Evolutionary conservation across 345 rosid species (phyloP).

Genomic region (Pistacia atlantica): DNA sequence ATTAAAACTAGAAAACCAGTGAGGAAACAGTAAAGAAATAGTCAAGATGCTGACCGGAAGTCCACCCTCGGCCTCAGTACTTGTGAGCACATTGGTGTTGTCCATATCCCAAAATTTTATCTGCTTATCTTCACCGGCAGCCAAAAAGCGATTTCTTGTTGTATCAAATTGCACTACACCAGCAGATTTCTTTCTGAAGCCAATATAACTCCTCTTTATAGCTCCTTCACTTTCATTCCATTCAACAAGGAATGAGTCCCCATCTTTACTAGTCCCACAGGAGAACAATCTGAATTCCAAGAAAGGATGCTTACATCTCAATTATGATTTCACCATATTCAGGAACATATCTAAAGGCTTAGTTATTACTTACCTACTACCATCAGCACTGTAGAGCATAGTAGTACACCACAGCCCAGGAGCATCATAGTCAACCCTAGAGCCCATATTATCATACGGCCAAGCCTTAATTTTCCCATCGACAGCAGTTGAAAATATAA

Average conservation of each 20-base stretch:
- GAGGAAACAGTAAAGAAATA: constrained; percentile 8
- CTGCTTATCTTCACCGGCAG: constrained; percentile 68
- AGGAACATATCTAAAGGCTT: background rate
- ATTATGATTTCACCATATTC: background rate
- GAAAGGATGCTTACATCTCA: constrained; percentile 7
- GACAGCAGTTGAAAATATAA: constrained; percentile 57
- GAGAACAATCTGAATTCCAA: too few species aligned
- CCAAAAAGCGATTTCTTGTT: constrained; percentile 62
- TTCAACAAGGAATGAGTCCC: constrained; percentile 73
- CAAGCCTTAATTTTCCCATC: constrained; percentile 84
- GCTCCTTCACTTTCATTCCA: constrained; percentile 87
- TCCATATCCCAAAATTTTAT: constrained; percentile 84
- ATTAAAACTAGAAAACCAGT: background rate
- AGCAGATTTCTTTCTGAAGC: constrained; percentile 61
- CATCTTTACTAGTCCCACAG: constrained; percentile 49
- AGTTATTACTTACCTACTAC: constrained; percentile 20
- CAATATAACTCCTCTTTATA: constrained; percentile 58
- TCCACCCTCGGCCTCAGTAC: constrained; percentile 73
- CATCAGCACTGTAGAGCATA: constrained; percentile 87
- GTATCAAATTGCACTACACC: constrained; percentile 78
- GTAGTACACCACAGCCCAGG: constrained; percentile 75
- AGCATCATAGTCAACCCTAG: constrained; percentile 84
- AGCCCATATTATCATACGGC: constrained; percentile 73
- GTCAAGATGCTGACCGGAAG: constrained; percentile 46
- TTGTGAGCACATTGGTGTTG: constrained; percentile 46